Evolutionary conservation across 148 eudicot genomes (phyloP), one percentile per base, ranked within the genome.

Genomic region (Nepenthes mirabilis): DNA sequence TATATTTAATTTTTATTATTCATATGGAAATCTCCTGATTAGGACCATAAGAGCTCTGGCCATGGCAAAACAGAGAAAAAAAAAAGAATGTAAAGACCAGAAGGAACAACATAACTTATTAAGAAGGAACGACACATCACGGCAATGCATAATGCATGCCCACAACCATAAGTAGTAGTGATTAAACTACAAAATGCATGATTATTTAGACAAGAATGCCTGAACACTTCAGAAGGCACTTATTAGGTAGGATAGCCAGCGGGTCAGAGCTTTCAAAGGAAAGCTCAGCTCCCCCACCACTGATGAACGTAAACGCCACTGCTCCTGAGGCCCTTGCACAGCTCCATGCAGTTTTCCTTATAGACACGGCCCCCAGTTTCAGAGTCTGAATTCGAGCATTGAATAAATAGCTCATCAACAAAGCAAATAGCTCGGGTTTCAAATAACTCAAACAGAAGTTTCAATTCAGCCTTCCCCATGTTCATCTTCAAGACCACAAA

Each of bases 401-500:
- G 77, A 37, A 90, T 70, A 65, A 90, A 90, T 62, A 90, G 72
- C 78, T 90, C 97, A 43, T 90, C 97, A 3, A 90, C 82, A 9
- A 12, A 76, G 64, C 97, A 90, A 23, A 90, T 86, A 43, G 69
- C 74, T 40, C 88, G 88, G 47, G 76, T 84, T 62, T 77, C 81
- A 61, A 80, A 90, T 59, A 90, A 55, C 61, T 84, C 86, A 1
- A 71, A 74, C 34, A 90, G 80, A 51, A 86, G 74, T 10, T 77
- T 79, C 69, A 73, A 60, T 72, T 86, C 84, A 11, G 72, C 71
- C 14, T 59, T 66, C 32, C 84, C 78, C 2, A 86, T 72, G 54
- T 80, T 90, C 86, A 90, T 84, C 86, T 75, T 79, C 56, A 90
- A 66, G 35, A 87, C 89, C 56, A 84, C 91, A 37, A 87, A 76